phyloP scores from a whole-genome alignment of 345 rosid genomes.

The Excoecaria agallocha region DNA sequence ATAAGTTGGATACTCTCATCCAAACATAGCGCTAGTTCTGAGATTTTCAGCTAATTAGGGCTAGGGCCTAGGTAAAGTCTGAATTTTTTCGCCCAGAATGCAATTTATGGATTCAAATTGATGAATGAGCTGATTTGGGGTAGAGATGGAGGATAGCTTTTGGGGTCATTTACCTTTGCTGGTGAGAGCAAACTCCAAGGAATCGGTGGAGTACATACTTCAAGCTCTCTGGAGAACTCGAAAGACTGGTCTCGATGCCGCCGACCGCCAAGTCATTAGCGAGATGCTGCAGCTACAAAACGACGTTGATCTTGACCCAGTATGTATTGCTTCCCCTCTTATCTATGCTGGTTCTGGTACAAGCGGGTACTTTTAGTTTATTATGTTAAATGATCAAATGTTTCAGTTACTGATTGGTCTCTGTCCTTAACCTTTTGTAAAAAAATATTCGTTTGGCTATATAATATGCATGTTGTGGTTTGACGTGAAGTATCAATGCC shows the following conservation, averaged over 20 bases:
- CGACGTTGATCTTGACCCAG: slow-evolving; percentile 68
- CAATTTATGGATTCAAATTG: background rate
- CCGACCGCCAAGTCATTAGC: slow-evolving; percentile 48
- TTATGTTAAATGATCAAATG: background rate
- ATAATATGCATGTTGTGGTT: no score
- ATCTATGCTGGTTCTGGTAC: background rate
- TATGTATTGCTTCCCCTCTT: slow-evolving; percentile 4
- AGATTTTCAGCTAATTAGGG: background rate
- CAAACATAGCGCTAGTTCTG: no score
- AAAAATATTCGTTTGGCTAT: no score
- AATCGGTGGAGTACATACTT: slow-evolving; percentile 56
- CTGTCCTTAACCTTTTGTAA: background rate
- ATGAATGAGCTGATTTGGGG: background rate
- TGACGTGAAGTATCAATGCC: background rate
- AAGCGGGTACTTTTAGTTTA: background rate
- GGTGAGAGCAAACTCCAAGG: slow-evolving; percentile 54
- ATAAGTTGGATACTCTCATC: no score
- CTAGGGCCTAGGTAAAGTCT: background rate
- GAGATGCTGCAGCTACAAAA: slow-evolving; percentile 54
- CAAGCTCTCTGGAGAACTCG: slow-evolving; percentile 66
- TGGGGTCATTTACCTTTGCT: slow-evolving; percentile 60
- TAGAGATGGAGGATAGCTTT: slow-evolving; percentile 40
- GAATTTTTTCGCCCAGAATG: background rate
- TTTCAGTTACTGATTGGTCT: background rate
- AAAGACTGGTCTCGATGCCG: slow-evolving; percentile 51